These are phyloP conservation scores for Neonectria magnoliae DNA, from an alignment of 2,329 filamentous ascomycete genomes.

Conservation along the genomic window DNA sequence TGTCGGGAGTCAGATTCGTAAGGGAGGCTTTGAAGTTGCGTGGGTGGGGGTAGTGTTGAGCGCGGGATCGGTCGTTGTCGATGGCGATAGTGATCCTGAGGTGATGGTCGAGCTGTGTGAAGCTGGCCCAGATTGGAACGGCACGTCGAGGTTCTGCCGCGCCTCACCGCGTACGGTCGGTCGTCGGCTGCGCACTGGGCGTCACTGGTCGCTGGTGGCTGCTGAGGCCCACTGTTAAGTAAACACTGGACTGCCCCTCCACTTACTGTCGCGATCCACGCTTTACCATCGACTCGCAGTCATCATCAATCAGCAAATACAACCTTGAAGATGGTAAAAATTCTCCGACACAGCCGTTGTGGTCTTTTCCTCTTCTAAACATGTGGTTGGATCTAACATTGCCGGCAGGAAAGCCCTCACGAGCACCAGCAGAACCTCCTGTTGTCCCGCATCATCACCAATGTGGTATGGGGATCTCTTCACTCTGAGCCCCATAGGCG, in stretches of 20 bases:
- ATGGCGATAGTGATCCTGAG: neutral
- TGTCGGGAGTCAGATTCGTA: neutral
- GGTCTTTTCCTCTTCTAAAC: too few species aligned
- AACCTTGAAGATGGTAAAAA: constrained; percentile 18
- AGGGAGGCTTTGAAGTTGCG: neutral
- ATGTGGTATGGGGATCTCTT: constrained; percentile 75
- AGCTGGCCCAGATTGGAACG: neutral
- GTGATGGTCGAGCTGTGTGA: neutral
- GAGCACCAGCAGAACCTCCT: constrained; percentile 96
- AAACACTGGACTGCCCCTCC: constrained; percentile 35
- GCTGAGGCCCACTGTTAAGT: constrained; percentile 21
- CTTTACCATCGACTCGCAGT: neutral
- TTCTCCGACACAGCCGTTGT: neutral
- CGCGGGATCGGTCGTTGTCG: neutral
- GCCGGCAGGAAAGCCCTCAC: constrained; percentile 84
- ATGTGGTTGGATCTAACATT: neutral
- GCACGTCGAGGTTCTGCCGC: constrained; percentile 45
- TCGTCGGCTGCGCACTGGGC: constrained; percentile 8
- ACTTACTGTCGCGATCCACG: constrained; percentile 5
- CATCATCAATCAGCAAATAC: neutral
- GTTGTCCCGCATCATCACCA: constrained; percentile 94
- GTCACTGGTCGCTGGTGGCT: constrained; percentile 14
- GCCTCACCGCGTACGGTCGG: constrained; percentile 42
- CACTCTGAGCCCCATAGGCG: neutral
- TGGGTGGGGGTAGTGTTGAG: neutral